Percentiles rank a stretch among this genome's conserved stretches.
phyloP scores from a whole-genome alignment of 805 yeast species.

The Teunomyces kruisii region DNA sequence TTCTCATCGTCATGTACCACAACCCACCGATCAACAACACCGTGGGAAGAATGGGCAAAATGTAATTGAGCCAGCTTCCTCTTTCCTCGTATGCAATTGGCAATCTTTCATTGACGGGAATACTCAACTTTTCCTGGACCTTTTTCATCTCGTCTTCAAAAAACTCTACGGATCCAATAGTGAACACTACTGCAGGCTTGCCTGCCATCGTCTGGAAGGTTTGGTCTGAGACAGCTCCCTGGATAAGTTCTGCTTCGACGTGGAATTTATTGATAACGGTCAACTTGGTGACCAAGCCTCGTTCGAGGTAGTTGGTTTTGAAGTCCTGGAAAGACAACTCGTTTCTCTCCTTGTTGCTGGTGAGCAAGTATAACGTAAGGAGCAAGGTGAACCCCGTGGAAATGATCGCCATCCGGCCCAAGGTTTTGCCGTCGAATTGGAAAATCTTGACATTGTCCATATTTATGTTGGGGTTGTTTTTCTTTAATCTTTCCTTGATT shows the following conservation, averaged over 20 bases:
- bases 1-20: conserved; percentile 58
- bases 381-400: conserved; percentile 20
- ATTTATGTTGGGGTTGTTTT: conserved; percentile 27
- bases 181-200: conserved; percentile 59
- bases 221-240: conserved; percentile 42
- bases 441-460: conserved; percentile 31
- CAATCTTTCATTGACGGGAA: conserved; percentile 67
- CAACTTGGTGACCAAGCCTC: conserved; percentile 73
- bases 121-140: conserved; percentile 66
- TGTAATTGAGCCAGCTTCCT: conserved; percentile 59
- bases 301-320: conserved; percentile 72
- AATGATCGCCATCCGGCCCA: conserved; percentile 9
- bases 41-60: conserved; percentile 79
- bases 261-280: conserved; percentile 69
- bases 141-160: conserved; percentile 81
- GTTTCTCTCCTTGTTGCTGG: conserved; percentile 17
- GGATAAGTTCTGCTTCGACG: conserved; percentile 67
- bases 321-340: conserved; percentile 75
- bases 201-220: conserved; percentile 38
- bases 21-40: conserved; percentile 77
- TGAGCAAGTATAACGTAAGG: conserved; percentile 16
- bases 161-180: conserved; percentile 83
- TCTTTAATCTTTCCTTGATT: conserved; percentile 28
- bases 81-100: conserved; percentile 76
- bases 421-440: conserved; percentile 16